phyloP scores from a whole-genome alignment of 2,329 filamentous ascomycete species.

The Cladobotryum protrusum region DNA sequence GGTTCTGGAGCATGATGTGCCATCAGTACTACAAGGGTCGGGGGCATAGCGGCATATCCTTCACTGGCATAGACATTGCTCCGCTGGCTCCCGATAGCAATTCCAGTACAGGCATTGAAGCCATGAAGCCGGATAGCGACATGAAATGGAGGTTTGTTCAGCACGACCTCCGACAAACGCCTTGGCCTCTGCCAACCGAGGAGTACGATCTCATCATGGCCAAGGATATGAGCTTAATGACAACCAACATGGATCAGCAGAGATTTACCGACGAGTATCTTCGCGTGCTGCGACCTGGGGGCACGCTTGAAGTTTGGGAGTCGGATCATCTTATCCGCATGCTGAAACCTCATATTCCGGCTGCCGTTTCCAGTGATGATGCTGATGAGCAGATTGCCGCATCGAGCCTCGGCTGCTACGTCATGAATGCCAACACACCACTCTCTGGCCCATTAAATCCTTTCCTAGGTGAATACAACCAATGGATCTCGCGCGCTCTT shows the following conservation, averaged over 20 bases:
- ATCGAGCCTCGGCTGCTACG: constrained; percentile 69
- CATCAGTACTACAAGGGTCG: constrained; percentile 68
- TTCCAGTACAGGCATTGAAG: constrained; percentile 23
- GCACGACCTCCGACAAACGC: constrained; percentile 70
- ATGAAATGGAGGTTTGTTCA: constrained; percentile 87
- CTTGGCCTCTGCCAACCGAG: constrained; percentile 70
- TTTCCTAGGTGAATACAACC: constrained; percentile 76
- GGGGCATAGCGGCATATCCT: constrained; percentile 64
- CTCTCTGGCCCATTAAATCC: constrained; percentile 75
- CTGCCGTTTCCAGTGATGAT: constrained; percentile 30
- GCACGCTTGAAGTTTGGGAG: constrained; percentile 83
- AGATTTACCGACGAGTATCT: constrained; percentile 63
- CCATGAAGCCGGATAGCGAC: constrained; percentile 56
- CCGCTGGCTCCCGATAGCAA: constrained; percentile 50
- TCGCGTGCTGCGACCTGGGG: constrained; percentile 70
- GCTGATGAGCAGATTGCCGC: constrained; percentile 57
- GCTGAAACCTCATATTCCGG: constrained; percentile 69
- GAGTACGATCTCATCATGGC: constrained; percentile 86
- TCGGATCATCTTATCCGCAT: constrained; percentile 79
- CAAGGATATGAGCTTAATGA: constrained; percentile 69
- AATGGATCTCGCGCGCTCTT: constrained; percentile 71
- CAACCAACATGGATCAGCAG: constrained; percentile 54
- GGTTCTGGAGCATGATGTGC: constrained; percentile 85
- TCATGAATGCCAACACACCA: constrained; percentile 75
- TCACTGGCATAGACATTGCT: constrained; percentile 77